Base-by-base conservation (phyloP, 805 yeast genomes). In the Lipomyces spencermartinsiae region DNA sequence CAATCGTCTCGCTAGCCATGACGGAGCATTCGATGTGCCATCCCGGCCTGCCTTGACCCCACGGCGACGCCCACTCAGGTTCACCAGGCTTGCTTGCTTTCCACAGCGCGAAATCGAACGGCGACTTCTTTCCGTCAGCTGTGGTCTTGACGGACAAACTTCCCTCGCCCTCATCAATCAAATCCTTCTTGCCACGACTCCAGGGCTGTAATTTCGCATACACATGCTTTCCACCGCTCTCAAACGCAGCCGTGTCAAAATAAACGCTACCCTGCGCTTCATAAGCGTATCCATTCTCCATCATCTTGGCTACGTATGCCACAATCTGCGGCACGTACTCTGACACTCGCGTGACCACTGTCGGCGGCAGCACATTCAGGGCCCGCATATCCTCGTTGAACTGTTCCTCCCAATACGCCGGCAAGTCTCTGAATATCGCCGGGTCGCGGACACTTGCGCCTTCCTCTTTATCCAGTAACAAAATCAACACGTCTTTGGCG, bases 11-110 rank as follows among this genome's bases (percentile, higher is more conserved):
- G 62, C 93, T 85, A 1, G 98, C 98, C 99, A 95, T 95, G 25
- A 95, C 99, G 8, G 98, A 93, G 84, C 99, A 95, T 81, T 95
- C 99, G 78, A 95, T 95, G 78, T 95, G 99, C 99, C 99, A 95
- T 3, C 99, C 99, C 14, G 99, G 99, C 78, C 99, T 89, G 63
- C 99, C 99, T 67, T 83, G 83, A 33, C 99, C 99, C 98, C 98
- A 95, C 34, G 94, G 93, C 1, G 97, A 92, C 5, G 84, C 86
- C 98, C 98, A 95, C 59, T 87, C 85, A 31, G 99, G 99, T 81
- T 95, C 99, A 74, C 99, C 99, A 7, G 97, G 94, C 78, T 95
- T 95, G 7, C 97, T 90, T 0, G 93, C 87, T 78, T 95, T 95
- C 99, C 99, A 95, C 46, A 95, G 83, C 0, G 99, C 99, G 80